These are phyloP conservation scores for Boletus rubroflammeus DNA, from an alignment of 768 basidiomycete species.

Conservation along the genomic window DNA sequence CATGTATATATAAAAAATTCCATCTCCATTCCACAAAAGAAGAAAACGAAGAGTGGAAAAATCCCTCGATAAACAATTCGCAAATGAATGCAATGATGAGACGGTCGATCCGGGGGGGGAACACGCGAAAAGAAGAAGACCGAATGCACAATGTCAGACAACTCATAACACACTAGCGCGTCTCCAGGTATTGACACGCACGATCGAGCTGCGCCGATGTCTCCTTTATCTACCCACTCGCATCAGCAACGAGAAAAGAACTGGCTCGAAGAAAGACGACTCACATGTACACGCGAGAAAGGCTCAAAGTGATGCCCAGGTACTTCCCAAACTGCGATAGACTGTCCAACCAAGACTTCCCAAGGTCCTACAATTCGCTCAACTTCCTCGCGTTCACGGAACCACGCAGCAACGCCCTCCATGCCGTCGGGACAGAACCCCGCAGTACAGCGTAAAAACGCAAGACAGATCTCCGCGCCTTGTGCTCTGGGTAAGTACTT, in stretches of 20 bases:
- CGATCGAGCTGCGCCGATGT: slow-evolving; percentile 24
- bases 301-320: slow-evolving; percentile 66
- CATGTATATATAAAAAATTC: neutral
- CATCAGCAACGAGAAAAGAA: neutral
- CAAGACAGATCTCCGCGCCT: slow-evolving; percentile 35
- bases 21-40: neutral
- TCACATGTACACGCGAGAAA: slow-evolving; percentile 50
- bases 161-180: neutral
- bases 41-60: neutral
- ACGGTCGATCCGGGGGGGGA: neutral
- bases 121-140: neutral
- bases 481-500: slow-evolving; percentile 39
- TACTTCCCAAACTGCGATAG: slow-evolving; percentile 48
- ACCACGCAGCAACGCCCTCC: slow-evolving; percentile 46
- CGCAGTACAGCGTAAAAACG: slow-evolving; percentile 52
- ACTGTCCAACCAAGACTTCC: slow-evolving; percentile 39
- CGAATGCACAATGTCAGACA: neutral
- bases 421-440: slow-evolving; percentile 37
- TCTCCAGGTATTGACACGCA: slow-evolving; percentile 18
- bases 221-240: slow-evolving; percentile 9
- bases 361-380: slow-evolving; percentile 40
- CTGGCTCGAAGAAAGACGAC: slow-evolving; percentile 11
- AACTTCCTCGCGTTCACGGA: slow-evolving; percentile 42
- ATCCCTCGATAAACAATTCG: neutral
- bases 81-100: neutral